A percentile compares a stretch with the other conserved stretches of the same genome.
Conservation (phyloP, 805 yeast genomes). For the Wickerhamomyces alni region DNA sequence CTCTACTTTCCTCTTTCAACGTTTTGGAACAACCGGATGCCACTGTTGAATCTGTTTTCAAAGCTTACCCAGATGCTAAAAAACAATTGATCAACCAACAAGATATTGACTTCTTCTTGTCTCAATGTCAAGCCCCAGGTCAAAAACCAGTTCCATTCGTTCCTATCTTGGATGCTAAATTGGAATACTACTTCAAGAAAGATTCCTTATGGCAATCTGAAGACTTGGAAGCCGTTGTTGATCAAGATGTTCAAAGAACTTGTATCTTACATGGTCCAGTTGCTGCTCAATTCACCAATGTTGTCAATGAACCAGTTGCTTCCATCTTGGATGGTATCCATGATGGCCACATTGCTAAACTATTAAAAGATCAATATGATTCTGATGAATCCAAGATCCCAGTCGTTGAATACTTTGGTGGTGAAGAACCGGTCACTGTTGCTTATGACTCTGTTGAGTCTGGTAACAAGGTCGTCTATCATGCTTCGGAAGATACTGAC, state of each 20-base stretch:
- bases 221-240: constrained; percentile 93
- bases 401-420: constrained; percentile 83
- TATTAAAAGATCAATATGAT: constrained; percentile 62
- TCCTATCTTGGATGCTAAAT: constrained; percentile 90
- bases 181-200: constrained; percentile 95
- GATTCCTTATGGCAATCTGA: constrained; percentile 99
- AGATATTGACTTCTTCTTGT: constrained; percentile 89
- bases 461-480: constrained; percentile 30
- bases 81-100: constrained; percentile 87
- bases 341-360: constrained; percentile 75
- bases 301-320: constrained; percentile 88
- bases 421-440: constrained; percentile 42
- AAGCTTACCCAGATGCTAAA: constrained; percentile 66
- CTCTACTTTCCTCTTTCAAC: constrained; percentile 68
- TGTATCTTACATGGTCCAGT: constrained; percentile 99
- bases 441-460: constrained; percentile 27
- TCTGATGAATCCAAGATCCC: constrained; percentile 75
- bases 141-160: constrained; percentile 99
- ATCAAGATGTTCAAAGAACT: constrained; percentile 95
- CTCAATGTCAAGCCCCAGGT: constrained; percentile 70
- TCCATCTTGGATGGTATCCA: constrained; percentile 85
- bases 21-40: constrained; percentile 65
- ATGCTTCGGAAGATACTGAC: constrained; percentile 30
- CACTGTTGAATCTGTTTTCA: constrained; percentile 54
- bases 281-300: constrained; percentile 86